A percentile compares a stretch with the other conserved stretches of the same genome.
phyloP scores from a whole-genome alignment of 2,329 filamentous ascomycete species.

The Phyllosticta capitalensis region DNA sequence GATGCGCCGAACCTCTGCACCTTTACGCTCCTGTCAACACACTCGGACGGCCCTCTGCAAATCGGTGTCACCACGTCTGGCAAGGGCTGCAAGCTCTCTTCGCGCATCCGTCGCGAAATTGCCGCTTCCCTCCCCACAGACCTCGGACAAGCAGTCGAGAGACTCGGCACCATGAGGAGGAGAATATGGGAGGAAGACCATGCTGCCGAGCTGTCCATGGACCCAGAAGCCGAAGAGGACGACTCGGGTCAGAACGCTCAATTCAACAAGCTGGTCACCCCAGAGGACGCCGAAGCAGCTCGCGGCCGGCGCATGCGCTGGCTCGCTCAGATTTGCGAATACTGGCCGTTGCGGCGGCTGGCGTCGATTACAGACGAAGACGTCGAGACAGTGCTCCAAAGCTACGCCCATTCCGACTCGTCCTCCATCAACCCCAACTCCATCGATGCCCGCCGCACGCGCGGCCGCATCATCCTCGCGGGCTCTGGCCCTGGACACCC shows the following conservation, averaged over 20 bases:
- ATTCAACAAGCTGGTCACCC: conserved; percentile 75
- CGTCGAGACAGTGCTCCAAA: conserved; percentile 63
- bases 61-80: conserved; percentile 94
- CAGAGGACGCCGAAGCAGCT: conserved; percentile 61
- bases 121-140: conserved; percentile 65
- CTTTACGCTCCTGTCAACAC: conserved; percentile 80
- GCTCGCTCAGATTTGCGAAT: conserved; percentile 95
- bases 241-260: conserved; percentile 64
- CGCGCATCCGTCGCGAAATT: conserved; percentile 80
- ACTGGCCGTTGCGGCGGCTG: conserved; percentile 83
- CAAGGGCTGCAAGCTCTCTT: conserved; percentile 85
- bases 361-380: conserved; percentile 72
- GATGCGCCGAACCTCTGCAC: conserved; percentile 81
- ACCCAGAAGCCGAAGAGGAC: conserved; percentile 45
- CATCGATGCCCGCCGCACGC: conserved; percentile 22
- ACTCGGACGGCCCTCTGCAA: conserved; percentile 84
- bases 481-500: conserved; percentile 91
- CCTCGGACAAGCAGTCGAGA: conserved; percentile 66
- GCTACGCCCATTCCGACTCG: conserved; percentile 47
- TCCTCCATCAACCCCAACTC: conserved; percentile 19
- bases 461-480: conserved; percentile 73
- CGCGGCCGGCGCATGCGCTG: conserved; percentile 81
- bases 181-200: conserved; percentile 40
- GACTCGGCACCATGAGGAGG: conserved; percentile 52
- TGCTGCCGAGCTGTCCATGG: conserved; percentile 37